Percentiles rank a stretch among this genome's conserved stretches.
These are phyloP conservation scores for Tricholoma sp. DNA, from an alignment of 768 basidiomycete species.

Conservation along the genomic window DNA sequence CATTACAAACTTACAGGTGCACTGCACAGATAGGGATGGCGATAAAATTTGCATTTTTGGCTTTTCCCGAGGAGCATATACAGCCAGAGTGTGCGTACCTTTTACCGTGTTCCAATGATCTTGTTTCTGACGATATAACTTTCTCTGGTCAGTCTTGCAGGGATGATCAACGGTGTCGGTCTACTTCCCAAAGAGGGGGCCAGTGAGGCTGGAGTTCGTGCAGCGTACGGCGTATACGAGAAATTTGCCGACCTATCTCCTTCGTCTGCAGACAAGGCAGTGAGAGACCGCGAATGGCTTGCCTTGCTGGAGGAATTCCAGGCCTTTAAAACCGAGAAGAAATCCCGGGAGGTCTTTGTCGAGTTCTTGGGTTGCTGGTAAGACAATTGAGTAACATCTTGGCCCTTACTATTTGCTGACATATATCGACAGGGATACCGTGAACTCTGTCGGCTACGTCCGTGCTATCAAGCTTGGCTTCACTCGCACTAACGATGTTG, in stretches of 20 bases:
- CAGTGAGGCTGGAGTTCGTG: background rate
- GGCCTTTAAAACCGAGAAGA: background rate
- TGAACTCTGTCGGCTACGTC: background rate
- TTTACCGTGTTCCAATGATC: background rate
- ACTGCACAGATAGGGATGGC: constrained; percentile 3
- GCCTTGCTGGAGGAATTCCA: background rate
- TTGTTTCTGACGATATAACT: background rate
- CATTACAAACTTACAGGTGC: background rate
- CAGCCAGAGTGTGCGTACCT: background rate
- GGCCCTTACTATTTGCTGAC: background rate
- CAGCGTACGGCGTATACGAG: background rate
- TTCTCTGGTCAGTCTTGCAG: constrained; percentile 1
- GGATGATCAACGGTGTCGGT: constrained; percentile 4
- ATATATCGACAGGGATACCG: background rate
- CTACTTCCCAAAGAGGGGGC: constrained; percentile 1
- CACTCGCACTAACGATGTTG: background rate
- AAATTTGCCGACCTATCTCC: background rate
- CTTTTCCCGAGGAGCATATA: constrained; percentile 4
- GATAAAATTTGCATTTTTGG: constrained; percentile 5
- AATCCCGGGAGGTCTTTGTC: background rate
- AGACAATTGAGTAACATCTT: background rate
- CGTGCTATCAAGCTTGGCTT: constrained; percentile 21
- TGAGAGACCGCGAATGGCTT: background rate
- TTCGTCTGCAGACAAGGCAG: background rate
- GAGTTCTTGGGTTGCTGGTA: constrained; percentile 2